Percentiles rank a stretch among this genome's conserved stretches.
Evolutionary conservation across 805 yeast genomes (phyloP).

Genomic region (Kurtzmaniella cleridarum): DNA sequence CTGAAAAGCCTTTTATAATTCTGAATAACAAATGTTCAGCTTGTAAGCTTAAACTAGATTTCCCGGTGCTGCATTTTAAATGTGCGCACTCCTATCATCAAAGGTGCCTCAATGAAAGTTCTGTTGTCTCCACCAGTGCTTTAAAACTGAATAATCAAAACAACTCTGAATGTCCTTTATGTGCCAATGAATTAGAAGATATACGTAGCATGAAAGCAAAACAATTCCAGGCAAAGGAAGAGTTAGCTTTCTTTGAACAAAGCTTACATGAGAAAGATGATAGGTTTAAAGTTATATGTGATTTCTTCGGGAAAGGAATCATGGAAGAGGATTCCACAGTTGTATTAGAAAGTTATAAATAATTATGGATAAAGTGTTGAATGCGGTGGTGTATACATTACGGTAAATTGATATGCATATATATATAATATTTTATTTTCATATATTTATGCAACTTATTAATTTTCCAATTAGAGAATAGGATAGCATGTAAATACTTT

Average conservation of each 20-base stretch:
- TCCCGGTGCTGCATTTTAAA: conserved; percentile 77
- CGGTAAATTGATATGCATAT: too few relatives aligned
- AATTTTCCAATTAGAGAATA: too few relatives aligned
- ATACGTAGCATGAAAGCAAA: conserved; percentile 51
- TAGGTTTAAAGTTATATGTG: conserved; percentile 69
- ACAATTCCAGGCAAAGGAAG: conserved; percentile 57
- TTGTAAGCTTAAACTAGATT: conserved; percentile 61
- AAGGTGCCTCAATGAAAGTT: conserved; percentile 59
- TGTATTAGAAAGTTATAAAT: too few relatives aligned
- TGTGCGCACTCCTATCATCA: conserved; percentile 87
- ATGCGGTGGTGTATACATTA: too few relatives aligned
- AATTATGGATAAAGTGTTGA: too few relatives aligned
- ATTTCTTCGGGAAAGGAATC: conserved; percentile 84
- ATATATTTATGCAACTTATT: too few relatives aligned
- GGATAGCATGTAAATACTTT: too few relatives aligned
- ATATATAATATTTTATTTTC: too few relatives aligned
- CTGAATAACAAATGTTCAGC: conserved; percentile 61
- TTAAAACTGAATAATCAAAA: conserved; percentile 1
- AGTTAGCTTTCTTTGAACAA: conserved; percentile 57
- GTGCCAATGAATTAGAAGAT: conserved; percentile 67
- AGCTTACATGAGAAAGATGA: conserved; percentile 51
- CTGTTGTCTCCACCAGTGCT: conserved; percentile 11
- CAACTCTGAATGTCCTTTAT: conserved; percentile 59
- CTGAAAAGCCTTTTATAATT: conserved; percentile 42
- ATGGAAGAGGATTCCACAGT: conserved; percentile 44